These are phyloP conservation scores for Suhomyces guaymorum DNA, from an alignment of 1,139 yeast genomes.

Conservation along the genomic window DNA sequence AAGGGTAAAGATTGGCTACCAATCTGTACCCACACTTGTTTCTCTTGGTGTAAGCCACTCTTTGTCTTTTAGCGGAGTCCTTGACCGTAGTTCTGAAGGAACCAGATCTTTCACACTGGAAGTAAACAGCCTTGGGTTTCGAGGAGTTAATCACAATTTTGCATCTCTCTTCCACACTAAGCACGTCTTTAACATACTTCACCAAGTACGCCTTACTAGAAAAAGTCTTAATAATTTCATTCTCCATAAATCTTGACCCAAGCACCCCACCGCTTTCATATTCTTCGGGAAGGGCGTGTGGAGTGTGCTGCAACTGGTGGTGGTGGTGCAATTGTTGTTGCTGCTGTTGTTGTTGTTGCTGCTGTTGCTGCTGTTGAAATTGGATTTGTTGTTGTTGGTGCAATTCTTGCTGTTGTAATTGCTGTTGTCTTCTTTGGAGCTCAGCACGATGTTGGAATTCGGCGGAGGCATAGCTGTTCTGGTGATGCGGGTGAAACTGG, in stretches of 20 bases:
- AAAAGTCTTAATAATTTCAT: conserved; percentile 50
- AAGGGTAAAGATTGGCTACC: conserved; percentile 50
- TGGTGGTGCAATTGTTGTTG: conserved; percentile 13
- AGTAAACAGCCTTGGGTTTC: conserved; percentile 52
- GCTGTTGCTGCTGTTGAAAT: conserved; percentile 24
- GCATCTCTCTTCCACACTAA: conserved; percentile 48
- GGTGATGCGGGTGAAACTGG: conserved; percentile 28
- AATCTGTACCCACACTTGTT: conserved; percentile 51
- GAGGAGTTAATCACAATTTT: conserved; percentile 51
- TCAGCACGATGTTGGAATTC: conserved; percentile 31
- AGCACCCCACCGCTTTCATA: conserved; percentile 18
- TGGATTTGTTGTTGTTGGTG: conserved; percentile 33
- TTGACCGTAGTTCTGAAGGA: conserved; percentile 52
- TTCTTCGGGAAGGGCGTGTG: conserved; percentile 15
- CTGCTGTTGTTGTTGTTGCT: conserved; percentile 13
- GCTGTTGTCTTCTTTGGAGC: conserved; percentile 26
- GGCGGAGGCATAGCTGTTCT: conserved; percentile 28
- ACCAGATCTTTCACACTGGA: conserved; percentile 52
- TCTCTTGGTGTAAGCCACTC: conserved; percentile 54
- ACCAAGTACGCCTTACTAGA: conserved; percentile 44
- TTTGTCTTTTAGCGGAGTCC: conserved; percentile 48
- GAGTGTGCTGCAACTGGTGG: conserved; percentile 13
- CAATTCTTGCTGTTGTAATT: conserved; percentile 23
- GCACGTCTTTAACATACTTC: conserved; percentile 43
- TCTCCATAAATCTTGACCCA: conserved; percentile 39